Evolutionary conservation across 2,329 filamentous ascomycete species (phyloP).

Genomic region (Sporothrix phasma): DNA sequence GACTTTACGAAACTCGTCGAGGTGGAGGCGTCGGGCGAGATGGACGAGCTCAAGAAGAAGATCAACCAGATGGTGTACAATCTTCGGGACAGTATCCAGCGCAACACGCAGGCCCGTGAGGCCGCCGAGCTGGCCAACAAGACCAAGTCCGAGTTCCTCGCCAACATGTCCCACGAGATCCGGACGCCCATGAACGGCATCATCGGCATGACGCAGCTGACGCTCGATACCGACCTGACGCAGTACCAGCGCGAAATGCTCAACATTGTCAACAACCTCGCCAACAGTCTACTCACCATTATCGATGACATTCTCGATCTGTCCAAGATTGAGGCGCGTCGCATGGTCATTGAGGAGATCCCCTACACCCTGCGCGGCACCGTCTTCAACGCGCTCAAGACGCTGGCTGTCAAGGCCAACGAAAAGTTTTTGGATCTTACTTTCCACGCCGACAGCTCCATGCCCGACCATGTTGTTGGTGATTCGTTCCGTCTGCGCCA

Average conservation of each 20-base stretch:
- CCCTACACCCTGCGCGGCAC: slow-evolving; percentile 89
- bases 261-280: slow-evolving; percentile 93
- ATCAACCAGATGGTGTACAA: slow-evolving; percentile 99
- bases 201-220: slow-evolving; percentile 95
- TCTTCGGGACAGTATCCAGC: slow-evolving; percentile 87
- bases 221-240: slow-evolving; percentile 86
- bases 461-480: slow-evolving; percentile 90
- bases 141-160: slow-evolving; percentile 95
- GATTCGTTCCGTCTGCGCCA: slow-evolving; percentile 94
- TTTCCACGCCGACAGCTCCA: slow-evolving; percentile 85
- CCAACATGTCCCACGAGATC: slow-evolving; percentile 99
- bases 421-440: slow-evolving; percentile 89
- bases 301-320: slow-evolving; percentile 76
- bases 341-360: slow-evolving; percentile 98
- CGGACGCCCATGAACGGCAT: slow-evolving; percentile 96
- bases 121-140: slow-evolving; percentile 94
- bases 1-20: slow-evolving; percentile 96
- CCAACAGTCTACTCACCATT: slow-evolving; percentile 90
- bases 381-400: slow-evolving; percentile 95
- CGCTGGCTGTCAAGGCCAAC: slow-evolving; percentile 91
- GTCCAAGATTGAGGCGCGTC: slow-evolving; percentile 82
- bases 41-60: slow-evolving; percentile 98
- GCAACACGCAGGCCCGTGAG: slow-evolving; percentile 85
- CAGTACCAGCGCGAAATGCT: slow-evolving; percentile 96
- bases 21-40: slow-evolving; percentile 93